These are phyloP conservation scores for Conticribra weissflogii DNA, from an alignment of 108 stramenopile genomes.

Conservation along the genomic window DNA sequence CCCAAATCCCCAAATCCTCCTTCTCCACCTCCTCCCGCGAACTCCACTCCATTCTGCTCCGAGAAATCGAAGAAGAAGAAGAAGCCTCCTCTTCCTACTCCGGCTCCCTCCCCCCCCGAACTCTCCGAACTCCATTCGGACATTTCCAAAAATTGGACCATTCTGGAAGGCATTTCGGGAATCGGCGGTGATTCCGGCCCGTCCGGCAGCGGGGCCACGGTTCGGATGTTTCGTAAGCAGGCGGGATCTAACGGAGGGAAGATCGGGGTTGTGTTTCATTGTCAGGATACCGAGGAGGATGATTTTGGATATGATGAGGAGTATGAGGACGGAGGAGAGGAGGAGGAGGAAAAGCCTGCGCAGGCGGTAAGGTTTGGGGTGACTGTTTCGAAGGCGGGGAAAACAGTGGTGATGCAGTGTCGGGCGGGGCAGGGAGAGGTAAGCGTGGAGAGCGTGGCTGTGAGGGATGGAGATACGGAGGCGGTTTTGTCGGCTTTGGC, in stretches of 20 bases:
- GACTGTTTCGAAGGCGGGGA: slow-evolving; percentile 73
- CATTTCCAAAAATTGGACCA: slow-evolving; percentile 39
- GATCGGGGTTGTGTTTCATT: slow-evolving; percentile 76
- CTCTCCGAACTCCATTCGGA: slow-evolving; percentile 34
- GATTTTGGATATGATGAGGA: slow-evolving; percentile 29
- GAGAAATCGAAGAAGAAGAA: slow-evolving; percentile 51
- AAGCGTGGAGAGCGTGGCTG: slow-evolving; percentile 60
- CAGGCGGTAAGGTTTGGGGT: slow-evolving; percentile 70
- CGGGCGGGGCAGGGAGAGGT: slow-evolving; percentile 45
- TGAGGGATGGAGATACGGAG: slow-evolving; percentile 51
- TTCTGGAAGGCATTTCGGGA: slow-evolving; percentile 39
- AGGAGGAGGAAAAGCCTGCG: slow-evolving; percentile 57
- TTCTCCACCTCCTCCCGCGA: slow-evolving; percentile 10
- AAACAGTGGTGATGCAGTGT: slow-evolving; percentile 66
- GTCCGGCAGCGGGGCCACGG: slow-evolving; percentile 30
- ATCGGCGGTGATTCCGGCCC: slow-evolving; percentile 29
- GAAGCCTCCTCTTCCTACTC: slow-evolving; percentile 20
- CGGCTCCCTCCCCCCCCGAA: slow-evolving; percentile 27
- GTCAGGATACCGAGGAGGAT: slow-evolving; percentile 74
- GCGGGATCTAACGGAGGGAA: slow-evolving; percentile 41
- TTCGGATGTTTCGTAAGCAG: slow-evolving; percentile 45
- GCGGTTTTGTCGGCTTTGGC: slow-evolving; percentile 23
- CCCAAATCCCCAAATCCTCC: not conserved
- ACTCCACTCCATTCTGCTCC: slow-evolving; percentile 38
- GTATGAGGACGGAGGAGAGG: slow-evolving; percentile 36